Percentiles rank a stretch among this genome's conserved stretches.
phyloP scores from a whole-genome alignment of 1,284 basidiomycete species.

The Cutaneotrichosporon mucoides region DNA sequence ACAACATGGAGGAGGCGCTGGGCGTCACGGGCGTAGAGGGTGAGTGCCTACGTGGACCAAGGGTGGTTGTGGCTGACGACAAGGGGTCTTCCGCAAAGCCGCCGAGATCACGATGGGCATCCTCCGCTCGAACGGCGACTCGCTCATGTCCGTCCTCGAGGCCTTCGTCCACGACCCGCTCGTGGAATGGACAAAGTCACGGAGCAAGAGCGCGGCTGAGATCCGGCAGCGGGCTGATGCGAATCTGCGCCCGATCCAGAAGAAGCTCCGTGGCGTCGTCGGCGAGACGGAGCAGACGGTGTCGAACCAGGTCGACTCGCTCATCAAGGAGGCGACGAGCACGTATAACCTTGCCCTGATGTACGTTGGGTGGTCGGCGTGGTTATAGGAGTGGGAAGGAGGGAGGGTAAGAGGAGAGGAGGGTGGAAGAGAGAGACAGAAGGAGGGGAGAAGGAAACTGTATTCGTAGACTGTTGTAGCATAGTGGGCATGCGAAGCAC shows the following conservation, averaged over 20 bases:
- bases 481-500: too few species aligned
- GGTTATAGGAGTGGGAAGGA: conserved; percentile 53
- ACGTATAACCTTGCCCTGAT: conserved; percentile 59
- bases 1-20: conserved; percentile 88
- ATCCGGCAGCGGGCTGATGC: conserved; percentile 64
- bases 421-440: too few species aligned
- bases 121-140: conserved; percentile 86
- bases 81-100: conserved; percentile 85
- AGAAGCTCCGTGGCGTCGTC: conserved; percentile 72
- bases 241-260: conserved; percentile 72
- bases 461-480: too few species aligned
- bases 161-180: conserved; percentile 97
- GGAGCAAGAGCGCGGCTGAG: conserved; percentile 21
- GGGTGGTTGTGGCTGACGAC: not conserved
- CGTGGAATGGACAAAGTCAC: conserved; percentile 86
- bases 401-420: not conserved
- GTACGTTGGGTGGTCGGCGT: conserved; percentile 74
- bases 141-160: conserved; percentile 92
- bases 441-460: too few species aligned
- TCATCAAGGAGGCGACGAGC: conserved; percentile 83
- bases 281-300: conserved; percentile 58
- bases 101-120: conserved; percentile 89
- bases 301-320: conserved; percentile 78
- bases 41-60: conserved; percentile 32
- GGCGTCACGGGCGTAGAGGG: conserved; percentile 94